phyloP scores from a whole-genome alignment of 768 basidiomycete genomes.

The Tricholomella constricta region DNA sequence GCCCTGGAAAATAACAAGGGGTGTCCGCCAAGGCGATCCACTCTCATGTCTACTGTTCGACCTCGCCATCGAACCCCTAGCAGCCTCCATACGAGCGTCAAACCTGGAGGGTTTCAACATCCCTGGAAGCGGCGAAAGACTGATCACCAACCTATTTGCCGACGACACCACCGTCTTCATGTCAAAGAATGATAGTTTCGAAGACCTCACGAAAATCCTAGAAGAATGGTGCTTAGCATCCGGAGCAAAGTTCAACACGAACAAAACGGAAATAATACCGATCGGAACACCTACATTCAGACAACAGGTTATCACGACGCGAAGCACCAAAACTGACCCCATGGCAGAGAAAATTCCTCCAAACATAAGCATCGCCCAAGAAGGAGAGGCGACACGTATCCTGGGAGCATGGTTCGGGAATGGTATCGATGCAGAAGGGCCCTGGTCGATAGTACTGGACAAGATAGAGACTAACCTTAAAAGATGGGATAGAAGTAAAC shows the following conservation, averaged over 20 bases:
- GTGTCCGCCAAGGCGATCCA: constrained; percentile 35
- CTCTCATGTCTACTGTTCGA: constrained; percentile 42
- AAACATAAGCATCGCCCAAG: constrained; percentile 27
- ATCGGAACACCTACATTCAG: no score
- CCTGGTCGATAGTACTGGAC: constrained; percentile 30
- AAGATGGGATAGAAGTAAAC: constrained; percentile 27
- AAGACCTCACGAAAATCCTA: constrained; percentile 27
- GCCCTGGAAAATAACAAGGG: constrained; percentile 1
- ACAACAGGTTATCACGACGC: not conserved
- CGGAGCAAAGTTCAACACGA: no score
- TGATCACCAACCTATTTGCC: constrained; percentile 21
- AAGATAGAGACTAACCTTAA: constrained; percentile 22
- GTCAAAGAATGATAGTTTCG: constrained; percentile 26
- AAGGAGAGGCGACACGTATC: constrained; percentile 28
- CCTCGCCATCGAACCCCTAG: constrained; percentile 43
- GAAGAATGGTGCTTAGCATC: not conserved
- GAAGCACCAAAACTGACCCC: constrained; percentile 7
- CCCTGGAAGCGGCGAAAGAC: constrained; percentile 11
- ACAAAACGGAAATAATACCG: no score
- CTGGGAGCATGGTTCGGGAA: constrained; percentile 38
- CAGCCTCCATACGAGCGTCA: constrained; percentile 29
- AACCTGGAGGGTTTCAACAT: constrained; percentile 27
- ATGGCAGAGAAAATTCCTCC: constrained; percentile 1
- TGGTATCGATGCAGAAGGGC: constrained; percentile 10
- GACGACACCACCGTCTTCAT: constrained; percentile 44